A percentile compares a stretch with the other conserved stretches of the same genome.
Evolutionary conservation across 2,329 filamentous ascomycete species (phyloP).

Genomic region (Fusarium tjaetaba): DNA sequence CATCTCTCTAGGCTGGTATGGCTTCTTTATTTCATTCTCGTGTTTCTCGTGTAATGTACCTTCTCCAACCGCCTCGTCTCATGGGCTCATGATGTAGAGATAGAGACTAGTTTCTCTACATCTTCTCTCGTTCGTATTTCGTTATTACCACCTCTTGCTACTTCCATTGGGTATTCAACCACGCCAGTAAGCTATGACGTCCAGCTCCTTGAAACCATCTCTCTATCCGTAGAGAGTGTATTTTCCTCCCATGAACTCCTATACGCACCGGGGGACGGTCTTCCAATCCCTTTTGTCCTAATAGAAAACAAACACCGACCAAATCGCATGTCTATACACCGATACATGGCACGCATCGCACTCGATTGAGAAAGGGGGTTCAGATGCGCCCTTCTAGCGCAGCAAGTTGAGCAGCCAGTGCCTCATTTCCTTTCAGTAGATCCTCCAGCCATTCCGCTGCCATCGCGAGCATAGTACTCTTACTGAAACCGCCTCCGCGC

Average conservation of each 20-base stretch:
- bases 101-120: conserved; percentile 22
- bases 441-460: conserved; percentile 82
- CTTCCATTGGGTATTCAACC: conserved; percentile 33
- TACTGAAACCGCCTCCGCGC: conserved; percentile 79
- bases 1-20: not conserved
- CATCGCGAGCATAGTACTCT: conserved; percentile 80
- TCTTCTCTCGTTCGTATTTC: conserved; percentile 6
- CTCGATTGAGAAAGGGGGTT: not conserved
- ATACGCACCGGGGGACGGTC: conserved; percentile 27
- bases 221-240: conserved; percentile 8
- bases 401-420: conserved; percentile 64
- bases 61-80: not conserved
- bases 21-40: conserved; percentile 34
- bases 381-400: conserved; percentile 43
- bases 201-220: conserved; percentile 14
- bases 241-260: conserved; percentile 36
- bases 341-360: conserved; percentile 3
- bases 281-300: conserved; percentile 20
- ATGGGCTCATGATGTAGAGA: conserved; percentile 1
- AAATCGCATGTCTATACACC: conserved; percentile 26
- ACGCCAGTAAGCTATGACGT: conserved; percentile 14
- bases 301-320: conserved; percentile 21
- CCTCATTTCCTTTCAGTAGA: conserved; percentile 74
- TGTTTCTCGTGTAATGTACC: conserved; percentile 30
- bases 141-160: conserved; percentile 31